phyloP scores from a whole-genome alignment of 306 rosid species.

The Vigna radiata region DNA sequence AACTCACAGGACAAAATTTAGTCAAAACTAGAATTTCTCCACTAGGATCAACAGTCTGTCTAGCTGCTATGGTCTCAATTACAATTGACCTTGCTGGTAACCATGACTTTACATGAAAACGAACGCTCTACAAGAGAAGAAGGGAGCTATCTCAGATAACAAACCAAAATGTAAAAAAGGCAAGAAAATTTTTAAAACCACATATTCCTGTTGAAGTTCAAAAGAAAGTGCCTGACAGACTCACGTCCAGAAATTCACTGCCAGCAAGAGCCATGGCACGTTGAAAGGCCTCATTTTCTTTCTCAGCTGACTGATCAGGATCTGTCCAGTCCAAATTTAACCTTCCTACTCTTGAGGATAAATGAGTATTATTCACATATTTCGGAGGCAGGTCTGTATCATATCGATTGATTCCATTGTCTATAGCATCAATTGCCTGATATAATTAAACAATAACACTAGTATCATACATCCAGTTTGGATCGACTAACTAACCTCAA shows the following conservation, averaged over 20 bases:
- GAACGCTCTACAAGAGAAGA: slow-evolving; percentile 64
- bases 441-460: slow-evolving; percentile 37
- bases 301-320: slow-evolving; percentile 84
- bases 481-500: slow-evolving; percentile 16
- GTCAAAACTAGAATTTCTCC: slow-evolving; percentile 88
- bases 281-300: slow-evolving; percentile 90
- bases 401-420: slow-evolving; percentile 90
- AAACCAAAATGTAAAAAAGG: slow-evolving; percentile 28
- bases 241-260: slow-evolving; percentile 82
- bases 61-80: slow-evolving; percentile 70
- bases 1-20: slow-evolving; percentile 93
- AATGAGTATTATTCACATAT: slow-evolving; percentile 93
- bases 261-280: slow-evolving; percentile 90
- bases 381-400: slow-evolving; percentile 91
- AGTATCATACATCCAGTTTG: slow-evolving; percentile 17
- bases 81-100: slow-evolving; percentile 97
- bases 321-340: slow-evolving; percentile 94
- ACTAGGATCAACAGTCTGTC: slow-evolving; percentile 76
- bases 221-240: slow-evolving; percentile 26
- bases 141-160: slow-evolving; percentile 24
- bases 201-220: background rate
- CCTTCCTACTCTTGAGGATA: slow-evolving; percentile 91
- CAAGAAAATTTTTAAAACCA: background rate
- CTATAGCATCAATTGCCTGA: slow-evolving; percentile 97
- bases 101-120: slow-evolving; percentile 86